Evolutionary conservation across 2,329 filamentous ascomycete genomes (phyloP).

Genomic region (Aureobasidium sp.): DNA sequence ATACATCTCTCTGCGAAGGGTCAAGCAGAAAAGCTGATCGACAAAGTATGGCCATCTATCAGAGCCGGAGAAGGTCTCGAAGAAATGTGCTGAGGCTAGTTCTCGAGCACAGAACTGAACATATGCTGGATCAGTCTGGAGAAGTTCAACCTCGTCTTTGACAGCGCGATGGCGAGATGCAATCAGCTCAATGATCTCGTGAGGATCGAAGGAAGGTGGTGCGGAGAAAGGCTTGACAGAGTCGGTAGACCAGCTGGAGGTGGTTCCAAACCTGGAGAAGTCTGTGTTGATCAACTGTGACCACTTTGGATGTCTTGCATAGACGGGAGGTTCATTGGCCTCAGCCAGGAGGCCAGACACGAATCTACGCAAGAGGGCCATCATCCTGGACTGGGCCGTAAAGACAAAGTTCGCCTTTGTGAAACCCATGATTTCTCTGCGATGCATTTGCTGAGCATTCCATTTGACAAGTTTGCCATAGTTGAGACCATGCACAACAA

Average conservation of each 20-base stretch:
- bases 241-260: not conserved
- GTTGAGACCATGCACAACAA: slow-evolving; percentile 5
- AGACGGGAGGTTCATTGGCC: too few species aligned
- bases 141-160: not conserved
- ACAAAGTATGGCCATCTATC: not conserved
- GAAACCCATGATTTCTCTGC: slow-evolving; percentile 13
- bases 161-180: not conserved
- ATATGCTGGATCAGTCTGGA: not conserved
- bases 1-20: not conserved
- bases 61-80: not conserved
- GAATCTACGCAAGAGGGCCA: too few species aligned
- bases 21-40: not conserved
- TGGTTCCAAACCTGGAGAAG: not conserved
- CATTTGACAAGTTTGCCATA: slow-evolving; percentile 13
- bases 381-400: not conserved
- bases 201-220: not conserved
- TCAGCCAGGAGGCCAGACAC: too few species aligned
- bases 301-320: not conserved
- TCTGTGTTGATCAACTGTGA: not conserved
- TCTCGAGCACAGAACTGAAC: not conserved
- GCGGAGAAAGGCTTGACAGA: not conserved
- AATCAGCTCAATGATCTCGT: not conserved
- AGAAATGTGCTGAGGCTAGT: not conserved
- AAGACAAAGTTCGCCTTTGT: slow-evolving; percentile 7
- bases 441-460: slow-evolving; percentile 10